Conservation (phyloP, 164 flowering plant genomes). For the Liriodendron chinense region DNA sequence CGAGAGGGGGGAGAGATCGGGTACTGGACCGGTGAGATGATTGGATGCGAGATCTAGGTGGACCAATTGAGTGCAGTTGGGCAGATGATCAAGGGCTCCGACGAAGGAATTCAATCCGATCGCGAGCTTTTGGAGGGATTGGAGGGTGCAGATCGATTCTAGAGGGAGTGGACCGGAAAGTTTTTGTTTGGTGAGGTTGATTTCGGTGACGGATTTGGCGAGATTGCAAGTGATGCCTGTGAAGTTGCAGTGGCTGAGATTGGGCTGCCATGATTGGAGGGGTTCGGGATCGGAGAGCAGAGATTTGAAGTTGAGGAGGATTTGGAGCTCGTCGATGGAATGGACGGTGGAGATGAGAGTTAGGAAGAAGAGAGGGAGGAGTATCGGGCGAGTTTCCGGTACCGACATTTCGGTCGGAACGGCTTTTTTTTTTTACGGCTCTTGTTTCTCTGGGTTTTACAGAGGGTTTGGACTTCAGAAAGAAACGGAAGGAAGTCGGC, state of each 20-base stretch:
- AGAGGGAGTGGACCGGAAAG: conserved; percentile 45
- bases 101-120: conserved; percentile 41
- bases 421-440: neutral
- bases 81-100: conserved; percentile 39
- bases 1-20: conserved; percentile 43
- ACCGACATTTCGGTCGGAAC: neutral
- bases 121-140: conserved; percentile 36
- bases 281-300: conserved; percentile 18
- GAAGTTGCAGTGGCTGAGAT: conserved; percentile 39
- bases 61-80: conserved; percentile 40
- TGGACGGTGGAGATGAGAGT: neutral
- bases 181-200: conserved; percentile 30
- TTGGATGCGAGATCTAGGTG: conserved; percentile 50
- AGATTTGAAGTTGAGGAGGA: conserved; percentile 44
- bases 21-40: conserved; percentile 42
- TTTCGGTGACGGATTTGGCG: conserved; percentile 31
- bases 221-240: conserved; percentile 51
- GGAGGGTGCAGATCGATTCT: conserved; percentile 46
- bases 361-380: conserved; percentile 6
- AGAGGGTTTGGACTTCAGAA: neutral
- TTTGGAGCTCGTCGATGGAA: conserved; percentile 28
- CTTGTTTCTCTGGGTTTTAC: neutral
- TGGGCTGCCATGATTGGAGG: conserved; percentile 44
- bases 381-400: neutral
- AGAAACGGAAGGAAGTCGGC: too few species aligned